phyloP scores from a whole-genome alignment of 345 rosid species.

The Carallia brachiata region DNA sequence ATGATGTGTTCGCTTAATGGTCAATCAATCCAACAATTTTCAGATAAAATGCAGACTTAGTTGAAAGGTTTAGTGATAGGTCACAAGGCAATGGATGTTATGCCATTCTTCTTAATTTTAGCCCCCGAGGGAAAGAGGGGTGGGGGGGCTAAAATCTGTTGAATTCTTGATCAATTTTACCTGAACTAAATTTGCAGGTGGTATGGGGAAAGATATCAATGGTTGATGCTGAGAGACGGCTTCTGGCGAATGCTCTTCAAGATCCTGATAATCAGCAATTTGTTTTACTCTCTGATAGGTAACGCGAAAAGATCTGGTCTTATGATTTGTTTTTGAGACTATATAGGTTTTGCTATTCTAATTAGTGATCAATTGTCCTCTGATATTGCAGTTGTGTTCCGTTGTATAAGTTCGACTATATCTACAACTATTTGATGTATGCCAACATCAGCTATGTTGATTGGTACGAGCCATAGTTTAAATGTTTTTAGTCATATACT shows the following conservation, averaged over 20 bases:
- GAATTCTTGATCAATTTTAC: no score
- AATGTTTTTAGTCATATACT: neutral
- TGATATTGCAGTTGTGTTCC: slow-evolving; percentile 80
- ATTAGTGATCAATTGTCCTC: slow-evolving; percentile 16
- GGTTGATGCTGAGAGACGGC: slow-evolving; percentile 96
- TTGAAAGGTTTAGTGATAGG: no score
- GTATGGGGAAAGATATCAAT: slow-evolving; percentile 97
- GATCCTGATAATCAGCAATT: slow-evolving; percentile 95
- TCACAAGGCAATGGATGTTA: no score
- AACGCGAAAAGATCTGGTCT: neutral
- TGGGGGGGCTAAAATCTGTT: no score
- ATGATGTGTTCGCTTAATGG: neutral
- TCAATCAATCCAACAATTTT: neutral
- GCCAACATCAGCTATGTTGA: slow-evolving; percentile 87
- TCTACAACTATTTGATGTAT: slow-evolving; percentile 78
- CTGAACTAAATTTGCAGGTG: slow-evolving; percentile 42
- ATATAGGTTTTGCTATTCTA: neutral
- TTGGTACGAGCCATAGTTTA: slow-evolving; percentile 47
- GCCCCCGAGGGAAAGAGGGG: no score
- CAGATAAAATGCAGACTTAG: no score
- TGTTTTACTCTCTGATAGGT: slow-evolving; percentile 98
- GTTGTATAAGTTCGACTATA: slow-evolving; percentile 78
- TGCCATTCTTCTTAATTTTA: no score
- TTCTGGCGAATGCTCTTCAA: slow-evolving; percentile 77
- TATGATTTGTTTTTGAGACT: neutral